Base-by-base conservation (phyloP, 352 stramenopile genomes). In the Nothophytophthora sp. region DNA sequence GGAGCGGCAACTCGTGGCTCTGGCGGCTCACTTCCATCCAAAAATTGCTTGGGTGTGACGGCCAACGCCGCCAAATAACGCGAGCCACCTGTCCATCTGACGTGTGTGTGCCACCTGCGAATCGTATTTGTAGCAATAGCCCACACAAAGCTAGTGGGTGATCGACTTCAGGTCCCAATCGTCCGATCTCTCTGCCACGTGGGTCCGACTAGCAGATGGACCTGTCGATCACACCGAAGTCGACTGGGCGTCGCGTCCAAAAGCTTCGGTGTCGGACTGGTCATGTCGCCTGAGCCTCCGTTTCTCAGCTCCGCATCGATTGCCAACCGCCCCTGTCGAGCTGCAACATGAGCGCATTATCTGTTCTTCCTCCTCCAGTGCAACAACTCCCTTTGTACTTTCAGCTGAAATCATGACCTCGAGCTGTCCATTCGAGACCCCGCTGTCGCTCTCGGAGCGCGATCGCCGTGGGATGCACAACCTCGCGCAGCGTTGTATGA, bases 381-480 rank as follows among this genome's bases (percentile, higher is more conserved):
- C 32, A 51, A 57, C 29, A 37, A 11, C 29, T 22, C 22, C 23
- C 32, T 4, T 13, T 36, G 33, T 53, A 46, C 44, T 59, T 35
- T 44, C 28, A 44, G 13, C 39, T 33, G 25, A 18, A 29, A 48
- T 20, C 32, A 65, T 65, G 56, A 19, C 36, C 0, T 27, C 43
- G 15, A 37, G 25, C 30, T 63, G 58, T 24, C 63, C 63, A 24
- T 68, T 72, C 37, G 39, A 63, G 37, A 66, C 32, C 5, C 53
- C 63, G 30, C 44, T 72, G 23, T 56, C 48, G 3, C 49, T 72
- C 19, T 69, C 63, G 16, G 53, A 61, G 25, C 58, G 58, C 23
- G 63, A 72, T 22, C 43, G 42, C 41, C 52, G 29, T 3, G 51
- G 58, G 18, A 66, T 69, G 27, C 29, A 36, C 27, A 59, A 35